A percentile compares a stretch with the other conserved stretches of the same genome.
These are phyloP conservation scores for Eucalyptus victrix DNA, from an alignment of 345 rosid species.

Conservation along the genomic window DNA sequence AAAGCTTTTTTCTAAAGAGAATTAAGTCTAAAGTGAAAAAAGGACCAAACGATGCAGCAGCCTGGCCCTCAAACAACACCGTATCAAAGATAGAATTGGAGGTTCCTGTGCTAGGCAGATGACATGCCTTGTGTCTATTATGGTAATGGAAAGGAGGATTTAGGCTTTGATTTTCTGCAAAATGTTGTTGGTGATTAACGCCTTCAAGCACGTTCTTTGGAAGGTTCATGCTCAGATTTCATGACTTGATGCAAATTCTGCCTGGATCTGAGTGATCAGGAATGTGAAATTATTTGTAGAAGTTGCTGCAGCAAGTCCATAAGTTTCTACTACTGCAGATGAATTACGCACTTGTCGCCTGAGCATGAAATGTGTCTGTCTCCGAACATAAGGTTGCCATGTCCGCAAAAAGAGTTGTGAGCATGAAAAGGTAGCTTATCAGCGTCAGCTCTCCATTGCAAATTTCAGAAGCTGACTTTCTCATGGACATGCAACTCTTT, in stretches of 20 bases:
- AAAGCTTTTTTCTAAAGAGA: background rate
- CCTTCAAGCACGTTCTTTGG: background rate
- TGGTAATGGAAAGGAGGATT: background rate
- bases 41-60: background rate
- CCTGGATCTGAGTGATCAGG: background rate
- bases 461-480: background rate
- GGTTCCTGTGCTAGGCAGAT: background rate
- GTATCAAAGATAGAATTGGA: background rate
- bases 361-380: background rate
- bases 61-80: background rate
- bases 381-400: background rate
- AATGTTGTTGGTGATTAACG: background rate
- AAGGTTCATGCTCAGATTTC: background rate
- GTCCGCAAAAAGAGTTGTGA: background rate
- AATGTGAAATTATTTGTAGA: background rate
- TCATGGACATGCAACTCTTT: background rate
- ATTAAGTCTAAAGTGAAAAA: background rate
- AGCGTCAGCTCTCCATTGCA: background rate
- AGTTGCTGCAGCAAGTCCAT: background rate
- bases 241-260: background rate
- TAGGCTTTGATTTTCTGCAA: background rate
- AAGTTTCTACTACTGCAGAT: background rate
- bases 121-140: background rate
- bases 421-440: background rate
- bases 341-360: background rate